Evolutionary conservation across 164 flowering plant species (phyloP).

Genomic region (Chimonanthus salicifolius): DNA sequence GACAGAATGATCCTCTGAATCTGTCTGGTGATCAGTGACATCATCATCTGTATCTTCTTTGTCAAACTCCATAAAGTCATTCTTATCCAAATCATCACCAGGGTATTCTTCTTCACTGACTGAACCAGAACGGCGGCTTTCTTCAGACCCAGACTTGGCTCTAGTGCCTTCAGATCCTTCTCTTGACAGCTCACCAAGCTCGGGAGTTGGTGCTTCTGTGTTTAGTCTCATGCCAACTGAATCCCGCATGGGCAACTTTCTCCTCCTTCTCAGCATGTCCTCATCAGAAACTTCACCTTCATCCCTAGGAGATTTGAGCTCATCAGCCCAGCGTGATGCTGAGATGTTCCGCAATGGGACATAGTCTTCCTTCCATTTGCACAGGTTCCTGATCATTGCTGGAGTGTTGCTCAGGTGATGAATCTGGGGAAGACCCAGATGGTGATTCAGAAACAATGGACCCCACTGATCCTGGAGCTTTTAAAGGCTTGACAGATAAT

Average conservation of each 20-base stretch:
- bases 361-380: constrained; percentile 64
- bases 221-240: not conserved
- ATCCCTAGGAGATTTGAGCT: constrained; percentile 40
- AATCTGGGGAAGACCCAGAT: constrained; percentile 20
- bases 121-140: constrained; percentile 24
- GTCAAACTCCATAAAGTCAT: constrained; percentile 53
- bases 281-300: constrained; percentile 10
- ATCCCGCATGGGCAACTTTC: not conserved
- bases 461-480: constrained; percentile 6
- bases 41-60: constrained; percentile 22
- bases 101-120: constrained; percentile 40
- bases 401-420: constrained; percentile 19
- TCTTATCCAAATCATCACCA: constrained; percentile 30
- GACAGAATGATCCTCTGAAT: constrained; percentile 34
- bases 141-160: constrained; percentile 45
- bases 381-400: constrained; percentile 30
- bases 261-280: constrained; percentile 14
- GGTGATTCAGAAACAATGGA: constrained; percentile 21
- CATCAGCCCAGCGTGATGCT: constrained; percentile 93
- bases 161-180: constrained; percentile 41
- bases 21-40: constrained; percentile 25
- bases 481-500: constrained; percentile 20
- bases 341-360: constrained; percentile 57
- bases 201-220: constrained; percentile 40
- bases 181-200: constrained; percentile 39